Conservation (phyloP, 2,329 filamentous ascomycete species). For the Graphilbum fragrans region DNA sequence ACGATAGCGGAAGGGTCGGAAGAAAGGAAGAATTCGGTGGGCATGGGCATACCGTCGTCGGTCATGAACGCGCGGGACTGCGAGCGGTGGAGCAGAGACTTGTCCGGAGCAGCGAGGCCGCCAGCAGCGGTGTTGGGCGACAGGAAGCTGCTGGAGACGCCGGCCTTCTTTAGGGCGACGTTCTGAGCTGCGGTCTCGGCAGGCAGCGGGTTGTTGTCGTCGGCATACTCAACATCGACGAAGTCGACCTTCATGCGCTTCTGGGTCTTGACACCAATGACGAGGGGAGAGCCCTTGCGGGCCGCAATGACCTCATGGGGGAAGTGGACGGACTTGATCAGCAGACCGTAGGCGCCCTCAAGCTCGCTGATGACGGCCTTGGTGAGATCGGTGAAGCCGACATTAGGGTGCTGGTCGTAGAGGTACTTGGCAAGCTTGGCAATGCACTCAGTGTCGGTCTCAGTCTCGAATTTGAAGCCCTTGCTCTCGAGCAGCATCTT, state of each 20-base stretch:
- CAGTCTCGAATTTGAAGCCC: conserved; percentile 97
- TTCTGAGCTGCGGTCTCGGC: conserved; percentile 95
- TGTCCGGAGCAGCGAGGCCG: conserved; percentile 77
- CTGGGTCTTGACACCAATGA: conserved; percentile 91
- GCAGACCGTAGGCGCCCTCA: conserved; percentile 90
- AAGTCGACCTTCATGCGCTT: conserved; percentile 99
- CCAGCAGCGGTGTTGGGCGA: conserved; percentile 30
- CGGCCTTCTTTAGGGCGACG: conserved; percentile 85
- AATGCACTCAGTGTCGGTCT: conserved; percentile 98
- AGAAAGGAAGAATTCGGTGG: conserved; percentile 97
- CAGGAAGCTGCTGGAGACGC: conserved; percentile 63
- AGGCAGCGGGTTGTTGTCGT: conserved; percentile 71
- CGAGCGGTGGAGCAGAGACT: conserved; percentile 94
- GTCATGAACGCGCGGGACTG: conserved; percentile 98
- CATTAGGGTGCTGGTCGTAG: conserved; percentile 83
- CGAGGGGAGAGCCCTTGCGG: conserved; percentile 94
- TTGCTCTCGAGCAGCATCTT: conserved; percentile 87
- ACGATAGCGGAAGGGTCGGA: conserved; percentile 97
- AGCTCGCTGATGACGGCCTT: conserved; percentile 98
- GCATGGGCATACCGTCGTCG: conserved; percentile 94
- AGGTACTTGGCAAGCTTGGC: conserved; percentile 98
- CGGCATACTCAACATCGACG: conserved; percentile 94
- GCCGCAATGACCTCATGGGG: conserved; percentile 96
- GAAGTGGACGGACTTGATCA: conserved; percentile 98
- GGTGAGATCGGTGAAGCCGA: conserved; percentile 91